Evolutionary conservation across 805 yeast genomes (phyloP), one percentile per base, ranked within the genome.

Genomic region (Dipodascus albidus): DNA sequence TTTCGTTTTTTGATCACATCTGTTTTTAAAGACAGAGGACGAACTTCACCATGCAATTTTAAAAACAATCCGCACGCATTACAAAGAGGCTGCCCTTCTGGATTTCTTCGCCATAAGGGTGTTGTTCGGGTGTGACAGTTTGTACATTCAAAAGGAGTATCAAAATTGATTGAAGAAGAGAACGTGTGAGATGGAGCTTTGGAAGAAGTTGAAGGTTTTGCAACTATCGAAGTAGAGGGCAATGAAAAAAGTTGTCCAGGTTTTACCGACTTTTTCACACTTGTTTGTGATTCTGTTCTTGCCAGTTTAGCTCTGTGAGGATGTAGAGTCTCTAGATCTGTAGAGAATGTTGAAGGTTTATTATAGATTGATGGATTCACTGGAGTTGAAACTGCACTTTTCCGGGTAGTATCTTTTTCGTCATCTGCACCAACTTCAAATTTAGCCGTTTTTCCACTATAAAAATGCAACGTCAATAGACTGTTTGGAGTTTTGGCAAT

Each of bases 1-100:
- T 93, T 96, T 62, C 99, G 80, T 70, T 90, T 90, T 67, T 88
- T 88, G 53, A 91, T 91, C 1, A 91, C 95, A 67, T 93, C 97
- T 0, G 96, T 87, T 67, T 89, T 89, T 61, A 89, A 74, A n/a
- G 96, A 84, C 53, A 93, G 72, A 1, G 99, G 99, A 55, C 99
- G 76, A 57, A 90, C 96, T 14, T 90, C 95, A 17, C 98, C 99
- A 63, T 91, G 98, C 38, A 91, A 71, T 68, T 91, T 91, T 65
- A 88, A 76, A 62, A 91, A 91, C 56, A 91, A 72, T 0, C 99
- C 99, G 72, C 99, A 91, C 0, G 99, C 99, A 66, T 91, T 91
- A 70, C 99, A 91, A 55, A 91, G 71, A 0, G 97, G 95, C 67
- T 88, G 87, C 1, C 98, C 98, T 58, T 87, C 88, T 0, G 96